phyloP scores from a whole-genome alignment of 176 grass and related monocot species.

The Pontederia crassipes region DNA sequence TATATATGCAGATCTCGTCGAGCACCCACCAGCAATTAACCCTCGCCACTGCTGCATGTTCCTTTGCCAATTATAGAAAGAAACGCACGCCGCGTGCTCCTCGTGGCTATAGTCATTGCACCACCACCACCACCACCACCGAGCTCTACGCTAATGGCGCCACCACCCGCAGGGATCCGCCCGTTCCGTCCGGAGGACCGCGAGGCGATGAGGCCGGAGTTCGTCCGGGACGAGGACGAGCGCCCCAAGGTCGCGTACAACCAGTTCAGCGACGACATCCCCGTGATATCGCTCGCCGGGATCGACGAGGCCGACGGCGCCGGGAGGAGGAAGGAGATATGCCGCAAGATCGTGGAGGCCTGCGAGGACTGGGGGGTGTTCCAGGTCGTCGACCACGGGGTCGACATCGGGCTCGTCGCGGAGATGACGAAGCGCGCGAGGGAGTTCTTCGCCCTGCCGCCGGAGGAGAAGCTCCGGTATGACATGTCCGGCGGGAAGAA shows the following conservation, averaged over 20 bases:
- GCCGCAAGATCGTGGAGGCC: constrained; percentile 41
- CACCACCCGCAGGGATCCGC: too few species aligned
- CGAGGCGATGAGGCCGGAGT: constrained; percentile 46
- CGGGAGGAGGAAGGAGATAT: constrained; percentile 40
- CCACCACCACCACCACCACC: too few species aligned
- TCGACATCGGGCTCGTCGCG: constrained; percentile 44
- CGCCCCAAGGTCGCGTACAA: constrained; percentile 83
- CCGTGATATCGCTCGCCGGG: constrained; percentile 61
- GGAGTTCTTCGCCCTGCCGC: constrained; percentile 74
- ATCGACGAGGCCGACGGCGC: constrained; percentile 25
- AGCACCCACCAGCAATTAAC: too few species aligned
- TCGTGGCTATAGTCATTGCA: too few species aligned
- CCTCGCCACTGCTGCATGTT: too few species aligned
- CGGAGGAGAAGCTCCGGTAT: constrained; percentile 65
- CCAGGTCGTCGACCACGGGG: constrained; percentile 88
- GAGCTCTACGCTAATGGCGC: too few species aligned
- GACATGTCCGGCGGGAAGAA: constrained; percentile 98
- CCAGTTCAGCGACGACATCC: constrained; percentile 71
- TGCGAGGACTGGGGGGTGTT: constrained; percentile 92
- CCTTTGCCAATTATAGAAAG: too few species aligned
- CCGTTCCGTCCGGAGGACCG: constrained; percentile 52
- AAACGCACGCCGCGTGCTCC: too few species aligned
- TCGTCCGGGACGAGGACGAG: constrained; percentile 93
- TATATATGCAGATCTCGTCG: too few species aligned
- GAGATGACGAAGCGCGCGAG: constrained; percentile 40